Evolutionary conservation across 2,329 filamentous ascomycete genomes (phyloP).

Genomic region (Colletotrichum tropicale): DNA sequence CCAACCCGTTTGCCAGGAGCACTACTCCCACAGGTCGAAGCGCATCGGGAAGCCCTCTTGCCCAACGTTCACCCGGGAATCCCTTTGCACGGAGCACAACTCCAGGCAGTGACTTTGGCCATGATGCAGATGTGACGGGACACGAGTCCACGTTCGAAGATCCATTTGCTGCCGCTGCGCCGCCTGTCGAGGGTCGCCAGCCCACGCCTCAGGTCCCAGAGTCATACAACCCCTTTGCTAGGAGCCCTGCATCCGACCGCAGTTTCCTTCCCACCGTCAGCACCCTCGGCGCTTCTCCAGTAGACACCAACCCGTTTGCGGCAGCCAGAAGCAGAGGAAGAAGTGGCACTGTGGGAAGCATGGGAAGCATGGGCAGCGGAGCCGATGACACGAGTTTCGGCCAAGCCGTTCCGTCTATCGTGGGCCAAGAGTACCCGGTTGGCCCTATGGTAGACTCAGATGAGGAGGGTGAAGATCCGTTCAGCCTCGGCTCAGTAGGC

Average conservation of each 20-base stretch:
- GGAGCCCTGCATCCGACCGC: not conserved
- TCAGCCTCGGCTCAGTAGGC: not conserved
- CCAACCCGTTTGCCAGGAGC: conserved; percentile 11
- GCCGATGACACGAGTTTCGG: not conserved
- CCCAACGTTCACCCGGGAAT: not conserved
- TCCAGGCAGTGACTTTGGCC: not conserved
- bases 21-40: not conserved
- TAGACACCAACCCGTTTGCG: not conserved
- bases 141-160: not conserved
- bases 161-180: not conserved
- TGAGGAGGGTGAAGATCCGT: not conserved
- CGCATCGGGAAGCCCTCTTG: not conserved
- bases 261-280: conserved; percentile 5
- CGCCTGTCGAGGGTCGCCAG: not conserved
- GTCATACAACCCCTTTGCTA: conserved; percentile 3
- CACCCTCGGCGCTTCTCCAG: not conserved
- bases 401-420: not conserved
- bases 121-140: not conserved
- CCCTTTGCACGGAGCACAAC: not conserved
- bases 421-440: not conserved
- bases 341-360: not conserved
- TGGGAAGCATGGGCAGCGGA: not conserved
- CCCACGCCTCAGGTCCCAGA: conserved; percentile 4
- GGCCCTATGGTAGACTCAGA: not conserved
- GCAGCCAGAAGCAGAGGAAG: not conserved